Percentiles rank a stretch among this genome's conserved stretches.
These are phyloP conservation scores for Sporothrix phasma DNA, from an alignment of 2,329 filamentous ascomycete genomes.

Conservation along the genomic window DNA sequence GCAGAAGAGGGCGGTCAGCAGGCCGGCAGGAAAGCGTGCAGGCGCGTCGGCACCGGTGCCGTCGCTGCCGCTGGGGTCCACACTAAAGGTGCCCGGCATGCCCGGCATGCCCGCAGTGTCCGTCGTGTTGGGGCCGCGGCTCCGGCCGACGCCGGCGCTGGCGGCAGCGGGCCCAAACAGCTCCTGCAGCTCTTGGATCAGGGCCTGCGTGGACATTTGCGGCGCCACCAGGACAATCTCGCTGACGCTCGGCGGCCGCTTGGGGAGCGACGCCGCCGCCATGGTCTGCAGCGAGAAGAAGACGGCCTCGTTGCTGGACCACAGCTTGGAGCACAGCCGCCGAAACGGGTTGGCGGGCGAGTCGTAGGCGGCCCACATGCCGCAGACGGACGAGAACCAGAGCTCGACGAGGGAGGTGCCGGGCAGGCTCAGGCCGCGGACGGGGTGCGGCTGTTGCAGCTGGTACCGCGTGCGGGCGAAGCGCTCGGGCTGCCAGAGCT, in stretches of 20 bases:
- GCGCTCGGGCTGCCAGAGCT: conserved; percentile 11
- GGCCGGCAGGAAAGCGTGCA: conserved; percentile 25
- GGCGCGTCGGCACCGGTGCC: not conserved
- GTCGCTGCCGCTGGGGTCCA: not conserved
- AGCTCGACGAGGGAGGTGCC: conserved; percentile 26
- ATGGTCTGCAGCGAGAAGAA: conserved; percentile 33
- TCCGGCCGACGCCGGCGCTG: not conserved
- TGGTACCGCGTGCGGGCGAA: not conserved
- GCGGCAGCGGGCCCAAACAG: conserved; percentile 17
- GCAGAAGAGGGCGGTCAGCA: conserved; percentile 32
- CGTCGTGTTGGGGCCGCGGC: too few species aligned
- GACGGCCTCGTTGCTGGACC: conserved; percentile 29
- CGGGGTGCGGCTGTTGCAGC: not conserved
- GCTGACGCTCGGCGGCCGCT: conserved; percentile 28
- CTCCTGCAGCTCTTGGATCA: conserved; percentile 28
- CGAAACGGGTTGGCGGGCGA: conserved; percentile 32
- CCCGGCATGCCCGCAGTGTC: too few species aligned
- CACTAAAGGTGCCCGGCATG: too few species aligned
- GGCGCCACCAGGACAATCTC: conserved; percentile 28
- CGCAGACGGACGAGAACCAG: conserved; percentile 34
- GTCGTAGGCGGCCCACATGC: conserved; percentile 33
- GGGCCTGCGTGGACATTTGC: conserved; percentile 26
- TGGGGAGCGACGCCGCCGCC: conserved; percentile 30
- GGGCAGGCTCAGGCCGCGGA: conserved; percentile 6
- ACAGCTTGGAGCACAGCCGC: conserved; percentile 29